Percentiles rank a stretch among this genome's conserved stretches.
phyloP scores from a whole-genome alignment of 2,329 filamentous ascomycete species.

The Ustulina deusta region DNA sequence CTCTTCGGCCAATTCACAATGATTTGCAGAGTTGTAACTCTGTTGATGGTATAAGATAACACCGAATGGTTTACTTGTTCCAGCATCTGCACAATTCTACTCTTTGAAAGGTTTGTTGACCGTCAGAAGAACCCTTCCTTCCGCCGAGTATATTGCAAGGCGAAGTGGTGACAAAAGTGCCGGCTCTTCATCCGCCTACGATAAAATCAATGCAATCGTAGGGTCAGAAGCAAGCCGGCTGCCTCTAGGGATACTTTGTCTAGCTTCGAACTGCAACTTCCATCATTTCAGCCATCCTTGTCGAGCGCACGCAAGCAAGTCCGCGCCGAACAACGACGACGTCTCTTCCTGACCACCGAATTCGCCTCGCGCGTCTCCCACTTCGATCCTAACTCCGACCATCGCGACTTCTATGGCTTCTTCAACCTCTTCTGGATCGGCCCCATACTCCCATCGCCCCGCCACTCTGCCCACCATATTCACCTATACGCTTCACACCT shows the following conservation, averaged over 20 bases:
- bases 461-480: background rate
- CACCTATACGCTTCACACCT: background rate
- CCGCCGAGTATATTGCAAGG: no score
- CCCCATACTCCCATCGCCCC: background rate
- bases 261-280: constrained; percentile 2
- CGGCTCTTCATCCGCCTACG: background rate
- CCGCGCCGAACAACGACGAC: constrained; percentile 81
- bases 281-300: constrained; percentile 53
- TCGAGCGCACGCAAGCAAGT: constrained; percentile 86
- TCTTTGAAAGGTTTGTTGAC: no score
- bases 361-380: constrained; percentile 92
- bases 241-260: background rate
- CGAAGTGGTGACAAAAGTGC: background rate
- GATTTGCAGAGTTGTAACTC: no score
- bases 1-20: no score
- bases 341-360: constrained; percentile 92
- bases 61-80: no score
- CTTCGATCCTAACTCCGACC: constrained; percentile 92
- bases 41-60: no score
- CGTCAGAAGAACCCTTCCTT: background rate
- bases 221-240: background rate
- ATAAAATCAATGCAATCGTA: background rate
- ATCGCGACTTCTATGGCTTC: constrained; percentile 95
- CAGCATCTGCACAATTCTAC: no score
- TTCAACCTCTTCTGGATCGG: constrained; percentile 99